phyloP scores from a whole-genome alignment of 1,139 yeast genomes.

The Suhomyces ambrosiae region DNA sequence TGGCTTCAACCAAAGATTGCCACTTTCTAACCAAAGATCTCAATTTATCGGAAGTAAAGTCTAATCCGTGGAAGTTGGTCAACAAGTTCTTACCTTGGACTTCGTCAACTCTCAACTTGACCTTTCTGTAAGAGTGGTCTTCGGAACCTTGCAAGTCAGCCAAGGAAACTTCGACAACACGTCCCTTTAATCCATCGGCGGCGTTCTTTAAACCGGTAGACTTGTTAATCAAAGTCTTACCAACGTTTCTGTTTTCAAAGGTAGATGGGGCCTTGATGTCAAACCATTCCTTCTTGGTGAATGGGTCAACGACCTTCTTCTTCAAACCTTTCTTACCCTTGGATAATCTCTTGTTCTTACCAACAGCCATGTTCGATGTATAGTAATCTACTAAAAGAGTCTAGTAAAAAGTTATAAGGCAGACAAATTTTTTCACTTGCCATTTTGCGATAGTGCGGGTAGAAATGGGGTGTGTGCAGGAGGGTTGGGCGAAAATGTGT shows the following conservation, averaged over 20 bases:
- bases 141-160: constrained; percentile 57
- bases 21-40: constrained; percentile 57
- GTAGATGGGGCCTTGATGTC: constrained; percentile 95
- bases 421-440: constrained; percentile 9
- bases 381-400: constrained; percentile 12
- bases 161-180: constrained; percentile 52
- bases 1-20: constrained; percentile 57
- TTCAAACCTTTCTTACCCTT: constrained; percentile 95
- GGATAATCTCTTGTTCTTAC: constrained; percentile 95
- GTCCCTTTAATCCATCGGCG: constrained; percentile 59
- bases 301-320: constrained; percentile 95
- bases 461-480: constrained; percentile 6
- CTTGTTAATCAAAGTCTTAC: constrained; percentile 92
- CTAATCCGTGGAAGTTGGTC: constrained; percentile 57
- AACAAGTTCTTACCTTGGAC: constrained; percentile 57
- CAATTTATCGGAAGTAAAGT: constrained; percentile 53
- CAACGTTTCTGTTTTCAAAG: constrained; percentile 90
- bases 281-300: constrained; percentile 94
- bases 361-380: constrained; percentile 71
- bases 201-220: constrained; percentile 93
- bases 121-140: constrained; percentile 55
- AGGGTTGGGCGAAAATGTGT: not conserved
- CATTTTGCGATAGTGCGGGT: constrained; percentile 3
- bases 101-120: constrained; percentile 56
- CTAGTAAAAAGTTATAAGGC: constrained; percentile 12